Evolutionary conservation across 2,329 filamentous ascomycete genomes (phyloP).

Genomic region (Aspergillus texensis): DNA sequence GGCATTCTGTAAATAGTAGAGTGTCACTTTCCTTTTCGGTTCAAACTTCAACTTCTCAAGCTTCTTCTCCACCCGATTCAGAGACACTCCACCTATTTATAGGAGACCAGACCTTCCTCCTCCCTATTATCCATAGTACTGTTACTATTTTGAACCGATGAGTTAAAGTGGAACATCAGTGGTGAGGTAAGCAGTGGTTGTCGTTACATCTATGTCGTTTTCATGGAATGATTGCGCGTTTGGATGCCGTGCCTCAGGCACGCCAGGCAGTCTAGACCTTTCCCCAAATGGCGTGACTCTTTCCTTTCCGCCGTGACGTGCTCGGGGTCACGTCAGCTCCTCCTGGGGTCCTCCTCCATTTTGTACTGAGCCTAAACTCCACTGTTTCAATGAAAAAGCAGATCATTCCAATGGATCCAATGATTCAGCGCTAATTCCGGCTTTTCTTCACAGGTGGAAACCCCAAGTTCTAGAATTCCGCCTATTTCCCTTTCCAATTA

Average conservation of each 20-base stretch:
- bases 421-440: background rate
- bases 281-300: constrained; percentile 11
- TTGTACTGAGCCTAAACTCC: background rate
- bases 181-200: constrained; percentile 14
- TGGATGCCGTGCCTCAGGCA: constrained; percentile 6
- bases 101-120: background rate
- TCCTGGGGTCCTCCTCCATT: background rate
- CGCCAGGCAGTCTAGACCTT: constrained; percentile 18
- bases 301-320: constrained; percentile 5
- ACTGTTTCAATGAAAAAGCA: background rate
- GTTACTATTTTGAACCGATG: background rate
- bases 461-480: constrained; percentile 7
- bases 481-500: background rate
- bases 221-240: constrained; percentile 2
- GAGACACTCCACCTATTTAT: constrained; percentile 13
- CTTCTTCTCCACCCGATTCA: constrained; percentile 10
- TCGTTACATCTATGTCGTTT: constrained; percentile 5
- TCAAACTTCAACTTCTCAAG: background rate
- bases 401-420: background rate
- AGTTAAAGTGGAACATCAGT: constrained; percentile 1
- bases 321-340: constrained; percentile 1
- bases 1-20: background rate
- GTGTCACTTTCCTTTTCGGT: background rate
- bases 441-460: constrained; percentile 3
- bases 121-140: background rate